Evolutionary conservation across 331 rosid species (phyloP).

Genomic region (Acacia pycnantha): DNA sequence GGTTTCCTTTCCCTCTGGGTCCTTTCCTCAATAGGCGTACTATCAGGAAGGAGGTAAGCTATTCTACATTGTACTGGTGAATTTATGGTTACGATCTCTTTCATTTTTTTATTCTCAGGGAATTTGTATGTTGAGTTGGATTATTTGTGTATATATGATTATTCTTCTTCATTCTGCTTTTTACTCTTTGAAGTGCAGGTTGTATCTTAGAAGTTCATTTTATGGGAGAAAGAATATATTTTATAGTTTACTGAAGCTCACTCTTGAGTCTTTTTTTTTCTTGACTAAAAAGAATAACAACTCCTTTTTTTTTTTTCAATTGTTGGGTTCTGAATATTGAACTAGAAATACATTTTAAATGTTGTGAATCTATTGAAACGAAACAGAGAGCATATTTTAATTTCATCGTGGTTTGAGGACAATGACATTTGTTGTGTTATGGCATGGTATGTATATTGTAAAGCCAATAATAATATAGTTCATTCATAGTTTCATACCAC

Average conservation of each 20-base stretch:
- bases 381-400: background rate
- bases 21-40: slow-evolving; percentile 88
- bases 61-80: background rate
- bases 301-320: no score
- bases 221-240: background rate
- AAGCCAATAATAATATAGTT: background rate
- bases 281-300: no score
- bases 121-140: background rate
- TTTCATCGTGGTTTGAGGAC: background rate
- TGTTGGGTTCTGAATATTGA: background rate
- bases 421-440: background rate
- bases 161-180: background rate
- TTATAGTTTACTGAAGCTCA: background rate
- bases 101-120: background rate
- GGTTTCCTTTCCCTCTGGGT: slow-evolving; percentile 96
- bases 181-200: background rate
- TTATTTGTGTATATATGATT: background rate
- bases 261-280: background rate
- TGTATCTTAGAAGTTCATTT: background rate
- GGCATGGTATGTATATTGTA: background rate
- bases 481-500: slow-evolving; percentile 7
- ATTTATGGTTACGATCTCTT: background rate
- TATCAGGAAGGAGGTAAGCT: slow-evolving; percentile 71
- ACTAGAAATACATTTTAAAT: background rate
- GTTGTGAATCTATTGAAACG: background rate